Base-by-base conservation (phyloP, 768 basidiomycete genomes). In the Cystofilobasidium macerans region DNA sequence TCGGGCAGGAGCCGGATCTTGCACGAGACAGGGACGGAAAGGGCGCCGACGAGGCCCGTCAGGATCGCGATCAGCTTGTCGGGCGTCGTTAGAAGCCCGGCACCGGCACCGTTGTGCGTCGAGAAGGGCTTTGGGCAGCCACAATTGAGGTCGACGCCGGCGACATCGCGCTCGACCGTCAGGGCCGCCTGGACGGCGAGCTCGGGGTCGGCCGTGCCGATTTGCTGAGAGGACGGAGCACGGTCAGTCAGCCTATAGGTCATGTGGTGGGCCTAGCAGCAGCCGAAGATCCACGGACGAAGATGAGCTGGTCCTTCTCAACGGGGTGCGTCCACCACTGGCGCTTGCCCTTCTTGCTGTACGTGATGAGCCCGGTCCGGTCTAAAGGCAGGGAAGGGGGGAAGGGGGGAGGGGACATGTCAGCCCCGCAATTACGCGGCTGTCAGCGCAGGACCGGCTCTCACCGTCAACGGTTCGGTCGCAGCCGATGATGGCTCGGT, bases 61-160 rank as follows among this genome's bases (percentile, higher is more conserved):
- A 99, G 82, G 72, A 99, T 97, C 24, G 86, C 81, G 73, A 91
- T 92, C 12, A 99, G 81, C 36, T 91, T 79, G 72, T 97, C 91
- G 0, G 95, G 92, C 40, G 87, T 94, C 4, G 87, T 84, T 59
- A 99, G 83, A 18, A 99, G 80, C 3, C 93, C 94, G 0, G 95
- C 94, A 12, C 95, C 95, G 93, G 98, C 98, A 0, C 95, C 95
- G 0, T 86, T 78, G 70, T 88, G 86, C 0, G 89, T 91, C 26
- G 91, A 94, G 76, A 97, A 97, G 0, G 92, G 88, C 72, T 94
- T 94, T 0, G 93, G 93, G 73, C 94, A 99, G 0, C 94, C 95
- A 73, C 95, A 98, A 75, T 98, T 98, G 68, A 99, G 85, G 75
- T 98, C 95, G 71, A 99, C 81, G 24, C 93, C 95, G 0, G 92